phyloP scores from a whole-genome alignment of 768 basidiomycete species.

The Suillus alpinus region DNA sequence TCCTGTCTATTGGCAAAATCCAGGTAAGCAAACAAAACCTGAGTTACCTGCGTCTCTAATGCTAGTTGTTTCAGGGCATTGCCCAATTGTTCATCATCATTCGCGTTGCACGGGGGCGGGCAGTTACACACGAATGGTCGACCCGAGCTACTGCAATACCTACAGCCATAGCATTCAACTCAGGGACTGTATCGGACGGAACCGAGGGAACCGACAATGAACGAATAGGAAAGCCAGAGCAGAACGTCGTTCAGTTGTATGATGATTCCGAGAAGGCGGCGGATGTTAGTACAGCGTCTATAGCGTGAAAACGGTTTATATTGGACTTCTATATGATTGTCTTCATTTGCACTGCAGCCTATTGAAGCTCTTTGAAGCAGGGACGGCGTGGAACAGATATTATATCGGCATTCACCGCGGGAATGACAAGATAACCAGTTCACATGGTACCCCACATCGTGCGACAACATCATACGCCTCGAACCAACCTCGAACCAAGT shows the following conservation, averaged over 20 bases:
- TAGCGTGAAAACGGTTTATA: neutral
- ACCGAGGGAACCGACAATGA: neutral
- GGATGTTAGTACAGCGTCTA: no score
- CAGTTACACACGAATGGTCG: constrained; percentile 10
- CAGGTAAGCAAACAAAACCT: constrained; percentile 20
- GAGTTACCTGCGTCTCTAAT: neutral
- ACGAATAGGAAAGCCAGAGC: neutral
- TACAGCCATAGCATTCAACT: neutral
- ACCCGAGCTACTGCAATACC: neutral
- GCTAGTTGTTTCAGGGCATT: constrained; percentile 25
- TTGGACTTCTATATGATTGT: neutral
- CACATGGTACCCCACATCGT: neutral
- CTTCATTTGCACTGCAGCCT: neutral
- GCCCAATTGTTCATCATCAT: constrained; percentile 34
- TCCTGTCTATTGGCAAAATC: constrained; percentile 32
- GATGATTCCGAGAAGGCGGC: neutral
- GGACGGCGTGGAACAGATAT: neutral
- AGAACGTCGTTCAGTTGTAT: neutral
- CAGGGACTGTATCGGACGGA: neutral
- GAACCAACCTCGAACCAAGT: neutral
- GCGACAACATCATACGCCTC: neutral
- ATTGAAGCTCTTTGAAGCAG: neutral
- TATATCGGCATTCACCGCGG: neutral
- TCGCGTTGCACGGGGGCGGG: constrained; percentile 31
- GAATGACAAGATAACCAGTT: neutral